phyloP scores from a whole-genome alignment of 2,329 filamentous ascomycete genomes.

The Pestalotiopsis sp. region DNA sequence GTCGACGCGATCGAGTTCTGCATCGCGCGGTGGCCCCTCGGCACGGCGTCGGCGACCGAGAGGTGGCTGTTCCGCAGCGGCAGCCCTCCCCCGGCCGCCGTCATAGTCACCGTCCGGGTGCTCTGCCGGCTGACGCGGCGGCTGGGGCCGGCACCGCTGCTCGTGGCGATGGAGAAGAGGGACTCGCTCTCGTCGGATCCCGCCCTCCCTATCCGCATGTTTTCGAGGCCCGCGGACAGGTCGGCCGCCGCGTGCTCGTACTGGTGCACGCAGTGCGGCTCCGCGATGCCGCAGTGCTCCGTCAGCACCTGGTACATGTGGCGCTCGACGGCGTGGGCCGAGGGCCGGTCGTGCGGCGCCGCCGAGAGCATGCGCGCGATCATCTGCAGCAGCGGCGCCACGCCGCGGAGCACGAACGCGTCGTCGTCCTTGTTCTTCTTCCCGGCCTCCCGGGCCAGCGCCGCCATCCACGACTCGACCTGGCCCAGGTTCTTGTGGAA shows the following conservation, averaged over 20 bases:
- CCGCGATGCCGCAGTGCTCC: conserved; percentile 47
- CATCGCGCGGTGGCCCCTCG: not conserved
- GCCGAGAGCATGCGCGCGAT: conserved; percentile 57
- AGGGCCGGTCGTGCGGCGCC: conserved; percentile 55
- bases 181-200: not conserved
- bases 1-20: not conserved
- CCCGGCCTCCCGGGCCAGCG: conserved; percentile 61
- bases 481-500: conserved; percentile 74
- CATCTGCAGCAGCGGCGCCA: conserved; percentile 55
- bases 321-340: conserved; percentile 54
- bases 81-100: not conserved
- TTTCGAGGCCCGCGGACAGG: conserved; percentile 29
- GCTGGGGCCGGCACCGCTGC: not conserved
- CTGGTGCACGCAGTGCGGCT: conserved; percentile 58
- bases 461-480: conserved; percentile 69
- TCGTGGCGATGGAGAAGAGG: not conserved
- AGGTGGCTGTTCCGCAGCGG: not conserved
- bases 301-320: conserved; percentile 56
- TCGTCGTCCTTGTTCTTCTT: conserved; percentile 50
- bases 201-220: conserved; percentile 30
- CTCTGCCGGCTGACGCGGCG: not conserved
- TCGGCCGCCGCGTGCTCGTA: conserved; percentile 34
- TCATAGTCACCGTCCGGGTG: not conserved
- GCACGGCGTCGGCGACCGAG: not conserved
- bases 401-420: conserved; percentile 54